Base-by-base conservation (phyloP, 2,329 filamentous ascomycete genomes). In the Chaetomiaceae sp. region DNA sequence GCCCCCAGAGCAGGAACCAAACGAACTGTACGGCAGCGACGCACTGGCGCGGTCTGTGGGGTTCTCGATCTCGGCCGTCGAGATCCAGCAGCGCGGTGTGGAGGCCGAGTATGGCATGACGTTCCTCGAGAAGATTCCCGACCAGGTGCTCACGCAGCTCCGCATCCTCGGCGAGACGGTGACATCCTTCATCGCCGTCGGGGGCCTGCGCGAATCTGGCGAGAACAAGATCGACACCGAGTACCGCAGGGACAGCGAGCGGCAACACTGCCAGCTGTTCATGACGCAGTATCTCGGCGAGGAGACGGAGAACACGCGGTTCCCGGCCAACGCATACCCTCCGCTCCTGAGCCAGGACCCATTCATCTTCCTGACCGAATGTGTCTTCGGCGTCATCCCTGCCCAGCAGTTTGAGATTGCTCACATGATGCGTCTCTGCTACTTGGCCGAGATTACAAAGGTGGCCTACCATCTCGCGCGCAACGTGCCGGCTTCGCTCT, bases 21-120 rank as follows among this genome's bases (percentile, higher is more conserved):
- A 75, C 44, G 73, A 80, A 50, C 65, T 85, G 5, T 70, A 69
- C 49, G 70, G 67, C 19, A 79, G 77, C 51, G 83, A 87, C 60
- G 77, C 78, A 1, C 68, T 90, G 10, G 78, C 83, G 13, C 76
- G 77, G 51, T 74, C 82, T 2, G 82, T 96, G 13, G 92, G 89
- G 2, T 89, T 84, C 65, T 92, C 91, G 0, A 90, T 99, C 52
- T 85, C 90, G 8, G 84, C 90, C 0, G 83, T 88, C 4, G 93
- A 99, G 69, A 96, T 97, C 58, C 85, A 91, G 56, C 90, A 96
- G 66, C 86, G 93, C 60, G 93, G 93, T 6, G 75, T 89, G 3
- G 86, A 89, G 60, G 82, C 83, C 19, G 81, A 86, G 57, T 78
- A 81, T 41, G 85, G 87, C 48, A 77, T 82, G 66, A 92, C 86